These are phyloP conservation scores for Nepenthes alata DNA, from an alignment of 179 eudicot genomes.

Conservation along the genomic window DNA sequence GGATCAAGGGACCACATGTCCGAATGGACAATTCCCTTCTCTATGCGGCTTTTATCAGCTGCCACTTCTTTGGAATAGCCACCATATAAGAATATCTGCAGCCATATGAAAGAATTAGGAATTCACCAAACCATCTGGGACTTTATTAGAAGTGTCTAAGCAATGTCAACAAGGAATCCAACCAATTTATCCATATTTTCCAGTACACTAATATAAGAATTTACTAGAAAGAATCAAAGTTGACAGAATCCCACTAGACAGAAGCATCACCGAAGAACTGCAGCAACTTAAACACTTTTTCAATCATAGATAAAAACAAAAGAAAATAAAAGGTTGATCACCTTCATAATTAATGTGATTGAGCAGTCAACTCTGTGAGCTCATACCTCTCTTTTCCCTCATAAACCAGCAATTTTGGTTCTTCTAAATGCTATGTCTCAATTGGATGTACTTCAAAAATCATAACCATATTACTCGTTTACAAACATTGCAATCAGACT, in stretches of 20 bases:
- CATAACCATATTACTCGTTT: no score
- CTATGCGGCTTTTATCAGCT: constrained; percentile 64
- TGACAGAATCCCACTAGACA: background rate
- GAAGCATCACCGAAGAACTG: background rate
- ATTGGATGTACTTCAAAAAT: no score
- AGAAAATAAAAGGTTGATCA: background rate
- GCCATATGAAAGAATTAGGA: background rate
- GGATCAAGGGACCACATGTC: constrained; percentile 98
- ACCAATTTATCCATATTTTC: background rate
- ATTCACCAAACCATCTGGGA: background rate
- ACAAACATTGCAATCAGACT: no score
- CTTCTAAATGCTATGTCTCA: no score
- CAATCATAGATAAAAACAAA: background rate
- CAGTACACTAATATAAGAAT: background rate
- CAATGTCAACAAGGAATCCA: background rate
- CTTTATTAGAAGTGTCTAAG: background rate
- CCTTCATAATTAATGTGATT: no score
- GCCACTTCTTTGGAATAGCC: constrained; percentile 88
- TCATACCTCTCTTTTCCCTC: no score
- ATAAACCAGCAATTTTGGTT: no score
- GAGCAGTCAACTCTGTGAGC: no score
- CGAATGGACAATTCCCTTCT: constrained; percentile 89
- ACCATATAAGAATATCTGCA: constrained; percentile 82
- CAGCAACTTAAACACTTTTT: background rate
- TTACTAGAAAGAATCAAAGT: background rate